Base-by-base conservation (phyloP, 176 grass and related monocot genomes). In the Musa acuminata region DNA sequence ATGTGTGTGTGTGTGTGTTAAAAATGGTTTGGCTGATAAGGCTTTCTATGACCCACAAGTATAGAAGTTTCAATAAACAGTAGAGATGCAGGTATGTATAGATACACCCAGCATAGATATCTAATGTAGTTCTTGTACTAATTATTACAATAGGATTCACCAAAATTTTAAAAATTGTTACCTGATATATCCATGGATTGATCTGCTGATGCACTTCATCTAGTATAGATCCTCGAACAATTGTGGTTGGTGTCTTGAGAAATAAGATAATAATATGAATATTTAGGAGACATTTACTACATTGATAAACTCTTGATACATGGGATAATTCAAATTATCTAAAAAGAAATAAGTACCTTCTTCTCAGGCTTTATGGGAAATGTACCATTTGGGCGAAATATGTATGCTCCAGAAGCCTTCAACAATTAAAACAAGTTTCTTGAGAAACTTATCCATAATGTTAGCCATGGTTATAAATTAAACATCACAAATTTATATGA, bases 171-270 rank as follows among this genome's bases (percentile, higher is more conserved):
- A 49, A 70, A 72, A 14, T 49, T 51, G 62, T 73, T 78, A 93
- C 93, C 93, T 97, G 87, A 87, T 90, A 90, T 85, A 97, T 97
- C 93, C 93, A 97, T 83, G 93, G 82, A 90, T 90, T 93, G 71
- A 97, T 97, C 72, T 87, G 87, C 75, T 85, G 85, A 73, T 93
- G 87, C 64, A 97, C 85, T 88, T 97, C 93, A 67, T 92, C 93
- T 70, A 97, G 69, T 93, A 97, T 84, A 75, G 93, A 79, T 75
- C 93, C 93, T 76, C 74, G 85, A 52, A 97, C 14, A 90, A 93
- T 26, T 17, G 59, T 92, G 49, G 87, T 79, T 79, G 84, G 82
- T 67, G 72, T 82, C 93, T 97, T 87, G 19, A 59, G 43, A 6
- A 73, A 59, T 52, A 50, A 66, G 53, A 87, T 55, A 69, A 67